A percentile compares a stretch with the other conserved stretches of the same genome.
phyloP scores from a whole-genome alignment of 345 rosid species.

The Corchorus olitorius region DNA sequence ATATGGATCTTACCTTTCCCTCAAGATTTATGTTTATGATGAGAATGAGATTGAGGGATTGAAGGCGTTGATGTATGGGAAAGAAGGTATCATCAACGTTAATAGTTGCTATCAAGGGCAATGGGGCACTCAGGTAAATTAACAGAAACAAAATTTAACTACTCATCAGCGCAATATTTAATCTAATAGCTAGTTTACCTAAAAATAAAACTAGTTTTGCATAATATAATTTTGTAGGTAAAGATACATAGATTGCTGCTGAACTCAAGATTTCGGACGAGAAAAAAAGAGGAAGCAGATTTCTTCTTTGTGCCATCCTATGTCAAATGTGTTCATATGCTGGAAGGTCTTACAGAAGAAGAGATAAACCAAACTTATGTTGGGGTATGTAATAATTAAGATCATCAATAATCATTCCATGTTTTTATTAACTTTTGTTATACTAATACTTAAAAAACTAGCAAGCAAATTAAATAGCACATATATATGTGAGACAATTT shows the following conservation, averaged over 20 bases:
- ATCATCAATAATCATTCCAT: not conserved
- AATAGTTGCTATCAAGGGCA: conserved; percentile 38
- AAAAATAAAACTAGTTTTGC: too few species aligned
- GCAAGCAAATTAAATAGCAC: too few species aligned
- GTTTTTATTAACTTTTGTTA: not conserved
- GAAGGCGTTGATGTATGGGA: conserved; percentile 40
- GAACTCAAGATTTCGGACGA: conserved; percentile 41
- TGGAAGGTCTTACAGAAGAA: conserved; percentile 48
- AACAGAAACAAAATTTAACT: not conserved
- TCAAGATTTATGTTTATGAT: conserved; percentile 49
- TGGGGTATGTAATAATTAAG: conserved; percentile 25
- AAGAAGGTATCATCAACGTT: conserved; percentile 31
- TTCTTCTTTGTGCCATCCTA: conserved; percentile 53
- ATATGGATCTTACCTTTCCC: conserved; percentile 30
- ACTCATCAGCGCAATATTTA: too few species aligned
- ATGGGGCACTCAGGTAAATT: conserved; percentile 42
- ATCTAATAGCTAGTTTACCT: too few species aligned
- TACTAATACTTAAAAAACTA: too few species aligned
- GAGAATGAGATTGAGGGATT: conserved; percentile 43
- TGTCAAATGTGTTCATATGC: conserved; percentile 49
- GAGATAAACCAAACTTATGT: conserved; percentile 47
- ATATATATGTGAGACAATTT: not conserved
- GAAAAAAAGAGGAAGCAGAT: conserved; percentile 46
- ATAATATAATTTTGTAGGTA: conserved; percentile 36
- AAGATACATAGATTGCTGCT: conserved; percentile 42